Evolutionary conservation across 805 yeast species (phyloP), one percentile per base, ranked within the genome.

Genomic region (Sporopachydermia lactativora): DNA sequence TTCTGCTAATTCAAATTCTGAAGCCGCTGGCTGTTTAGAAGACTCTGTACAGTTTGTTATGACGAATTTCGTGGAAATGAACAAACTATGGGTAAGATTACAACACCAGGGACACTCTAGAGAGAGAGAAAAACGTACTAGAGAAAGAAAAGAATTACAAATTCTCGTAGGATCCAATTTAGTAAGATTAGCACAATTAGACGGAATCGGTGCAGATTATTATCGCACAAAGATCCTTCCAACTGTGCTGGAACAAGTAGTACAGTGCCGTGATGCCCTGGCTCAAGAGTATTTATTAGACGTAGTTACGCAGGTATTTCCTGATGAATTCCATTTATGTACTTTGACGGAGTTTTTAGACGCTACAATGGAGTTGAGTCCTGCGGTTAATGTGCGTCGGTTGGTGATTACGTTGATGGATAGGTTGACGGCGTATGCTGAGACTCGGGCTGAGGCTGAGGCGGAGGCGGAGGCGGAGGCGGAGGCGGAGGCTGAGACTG

Each of bases 71-170:
- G 77, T 89, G 43, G 98, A 92, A 57, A 92, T 92, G 98, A 92
- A 92, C 64, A 92, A 92, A 58, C 66, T 92, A 38, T 92, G 98
- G 98, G 97, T 92, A 3, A 71, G 98, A 40, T 65, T 88, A 48
- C 97, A 89, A 60, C 95, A 88, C 56, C 95, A 86, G 59, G 97
- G 97, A 2, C 95, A 85, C 46, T 73, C 89, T 3, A 71, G 81
- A 35, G 96, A 89, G 51, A 70, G 83, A 34, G 74, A 68, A 34
- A 73, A 80, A 55, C 69, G 96, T 42, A 71, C 70, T 16, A 70
- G 67, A 44, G 97, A 92, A 59, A 69, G 98, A 16, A 77, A 78
- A 51, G 96, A 92, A 59, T 68, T 92, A 46, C 88, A 84, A 61
- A 85, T 88, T 42, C 68, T 92, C 35, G 94, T 92, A 18, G 98